A percentile compares a stretch with the other conserved stretches of the same genome.
phyloP scores from a whole-genome alignment of 768 basidiomycete species.

The Zangia roseola region DNA sequence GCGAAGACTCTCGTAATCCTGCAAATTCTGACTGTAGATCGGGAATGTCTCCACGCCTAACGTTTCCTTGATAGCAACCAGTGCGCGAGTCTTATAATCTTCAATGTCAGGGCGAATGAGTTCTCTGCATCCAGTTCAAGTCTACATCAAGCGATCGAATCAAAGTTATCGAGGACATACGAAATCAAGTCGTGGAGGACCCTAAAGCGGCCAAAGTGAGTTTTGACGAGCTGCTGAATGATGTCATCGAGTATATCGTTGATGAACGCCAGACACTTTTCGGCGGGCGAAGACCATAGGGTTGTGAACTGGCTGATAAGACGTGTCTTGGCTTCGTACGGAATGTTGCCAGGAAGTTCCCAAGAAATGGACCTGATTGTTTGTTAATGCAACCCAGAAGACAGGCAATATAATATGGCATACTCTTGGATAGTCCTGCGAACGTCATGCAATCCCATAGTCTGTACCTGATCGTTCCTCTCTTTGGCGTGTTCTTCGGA shows the following conservation, averaged over 20 bases:
- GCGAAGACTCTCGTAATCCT: slow-evolving; percentile 21
- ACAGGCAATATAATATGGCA: slow-evolving; percentile 1
- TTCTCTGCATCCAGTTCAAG: slow-evolving; percentile 18
- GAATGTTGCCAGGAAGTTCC: slow-evolving; percentile 43
- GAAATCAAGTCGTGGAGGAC: slow-evolving; percentile 33
- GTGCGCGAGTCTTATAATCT: slow-evolving; percentile 23
- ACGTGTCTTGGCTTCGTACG: slow-evolving; percentile 38
- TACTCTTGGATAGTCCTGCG: slow-evolving; percentile 36
- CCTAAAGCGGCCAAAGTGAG: slow-evolving; percentile 42
- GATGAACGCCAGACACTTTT: slow-evolving; percentile 35
- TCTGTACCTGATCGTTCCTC: slow-evolving; percentile 3
- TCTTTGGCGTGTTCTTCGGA: not conserved
- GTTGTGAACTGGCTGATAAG: slow-evolving; percentile 36
- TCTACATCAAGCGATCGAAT: not conserved
- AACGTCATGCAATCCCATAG: slow-evolving; percentile 35
- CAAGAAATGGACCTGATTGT: slow-evolving; percentile 37
- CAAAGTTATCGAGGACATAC: slow-evolving; percentile 25
- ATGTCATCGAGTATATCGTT: slow-evolving; percentile 31
- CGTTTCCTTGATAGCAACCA: slow-evolving; percentile 30
- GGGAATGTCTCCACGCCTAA: slow-evolving; percentile 40
- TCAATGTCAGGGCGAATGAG: slow-evolving; percentile 30
- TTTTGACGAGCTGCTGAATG: slow-evolving; percentile 27
- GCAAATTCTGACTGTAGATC: slow-evolving; percentile 37
- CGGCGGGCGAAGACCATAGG: slow-evolving; percentile 38
- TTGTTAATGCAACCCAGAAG: not conserved